Percentiles rank a stretch among this genome's conserved stretches.
phyloP scores from a whole-genome alignment of 1,139 yeast genomes.

The Scheffersomyces cryptocercus region DNA sequence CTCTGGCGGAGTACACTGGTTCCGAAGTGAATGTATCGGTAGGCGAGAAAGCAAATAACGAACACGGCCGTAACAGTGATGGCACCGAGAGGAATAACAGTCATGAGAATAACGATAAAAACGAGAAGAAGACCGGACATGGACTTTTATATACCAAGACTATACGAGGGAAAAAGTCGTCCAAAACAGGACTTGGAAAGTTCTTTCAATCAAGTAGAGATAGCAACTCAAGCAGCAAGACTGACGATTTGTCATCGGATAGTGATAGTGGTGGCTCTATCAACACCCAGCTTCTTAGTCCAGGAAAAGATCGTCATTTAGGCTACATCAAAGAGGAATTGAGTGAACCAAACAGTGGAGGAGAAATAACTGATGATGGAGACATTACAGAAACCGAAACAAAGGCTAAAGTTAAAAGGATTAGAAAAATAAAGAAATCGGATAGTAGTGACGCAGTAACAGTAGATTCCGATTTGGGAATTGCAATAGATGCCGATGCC shows the following conservation, averaged over 20 bases:
- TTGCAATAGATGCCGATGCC: slow-evolving; percentile 19
- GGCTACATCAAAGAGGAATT: slow-evolving; percentile 22
- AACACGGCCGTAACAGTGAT: too few relatives aligned
- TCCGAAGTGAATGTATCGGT: too few relatives aligned
- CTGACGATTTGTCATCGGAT: slow-evolving; percentile 7
- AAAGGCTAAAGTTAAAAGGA: slow-evolving; percentile 4
- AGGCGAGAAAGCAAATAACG: too few relatives aligned
- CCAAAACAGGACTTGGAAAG: slow-evolving; percentile 18
- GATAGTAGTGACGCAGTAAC: slow-evolving; percentile 22
- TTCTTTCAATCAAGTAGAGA: slow-evolving; percentile 14
- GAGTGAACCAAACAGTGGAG: slow-evolving; percentile 1
- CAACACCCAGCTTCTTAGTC: slow-evolving; percentile 10
- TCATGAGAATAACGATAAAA: too few relatives aligned
- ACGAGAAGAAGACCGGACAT: too few relatives aligned
- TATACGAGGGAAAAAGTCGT: slow-evolving; percentile 11
- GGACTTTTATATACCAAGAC: slow-evolving; percentile 16
- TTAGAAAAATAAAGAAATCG: background rate
- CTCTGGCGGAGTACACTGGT: too few relatives aligned
- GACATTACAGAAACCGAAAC: slow-evolving; percentile 14
- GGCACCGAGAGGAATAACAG: too few relatives aligned
- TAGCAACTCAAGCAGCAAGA: background rate
- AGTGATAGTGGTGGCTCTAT: slow-evolving; percentile 23
- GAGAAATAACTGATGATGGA: slow-evolving; percentile 14
- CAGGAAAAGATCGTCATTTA: slow-evolving; percentile 12
- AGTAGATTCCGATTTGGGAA: slow-evolving; percentile 38